Conservation (phyloP, 2,329 filamentous ascomycete genomes). For the Venturia nashicola region DNA sequence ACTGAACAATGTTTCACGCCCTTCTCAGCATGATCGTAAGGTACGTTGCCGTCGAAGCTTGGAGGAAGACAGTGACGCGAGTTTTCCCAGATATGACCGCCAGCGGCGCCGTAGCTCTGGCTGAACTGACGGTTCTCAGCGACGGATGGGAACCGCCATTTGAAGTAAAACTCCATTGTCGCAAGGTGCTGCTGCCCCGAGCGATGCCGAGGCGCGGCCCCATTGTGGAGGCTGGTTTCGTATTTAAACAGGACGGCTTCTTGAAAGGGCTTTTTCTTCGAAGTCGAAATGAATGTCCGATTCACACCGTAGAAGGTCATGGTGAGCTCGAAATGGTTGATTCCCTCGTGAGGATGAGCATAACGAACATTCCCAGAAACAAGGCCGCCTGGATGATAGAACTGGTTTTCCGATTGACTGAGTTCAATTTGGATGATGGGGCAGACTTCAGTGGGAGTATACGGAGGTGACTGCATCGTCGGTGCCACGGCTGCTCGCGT, state of each 20-base stretch:
- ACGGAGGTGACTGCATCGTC: neutral
- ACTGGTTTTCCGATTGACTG: neutral
- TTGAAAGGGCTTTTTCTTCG: neutral
- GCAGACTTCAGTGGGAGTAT: neutral
- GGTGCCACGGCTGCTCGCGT: neutral
- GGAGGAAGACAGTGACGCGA: neutral
- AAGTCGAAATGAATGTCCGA: neutral
- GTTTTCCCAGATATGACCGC: neutral
- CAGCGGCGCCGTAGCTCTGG: neutral
- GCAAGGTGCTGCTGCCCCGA: neutral
- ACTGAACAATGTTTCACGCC: neutral
- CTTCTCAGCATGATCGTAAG: neutral
- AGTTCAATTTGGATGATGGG: neutral
- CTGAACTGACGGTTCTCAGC: conserved; percentile 1
- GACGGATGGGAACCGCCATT: conserved; percentile 1
- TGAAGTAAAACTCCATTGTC: conserved; percentile 3
- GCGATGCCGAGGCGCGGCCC: neutral
- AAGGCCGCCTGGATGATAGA: neutral
- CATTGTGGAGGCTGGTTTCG: neutral
- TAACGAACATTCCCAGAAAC: neutral
- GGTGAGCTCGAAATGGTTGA: neutral
- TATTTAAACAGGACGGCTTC: neutral
- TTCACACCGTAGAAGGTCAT: conserved; percentile 3
- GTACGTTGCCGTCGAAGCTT: neutral
- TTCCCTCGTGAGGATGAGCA: neutral